Percentiles rank a stretch among this genome's conserved stretches.
phyloP scores from a whole-genome alignment of 1,139 yeast genomes.

The Suhomyces wounanorum region DNA sequence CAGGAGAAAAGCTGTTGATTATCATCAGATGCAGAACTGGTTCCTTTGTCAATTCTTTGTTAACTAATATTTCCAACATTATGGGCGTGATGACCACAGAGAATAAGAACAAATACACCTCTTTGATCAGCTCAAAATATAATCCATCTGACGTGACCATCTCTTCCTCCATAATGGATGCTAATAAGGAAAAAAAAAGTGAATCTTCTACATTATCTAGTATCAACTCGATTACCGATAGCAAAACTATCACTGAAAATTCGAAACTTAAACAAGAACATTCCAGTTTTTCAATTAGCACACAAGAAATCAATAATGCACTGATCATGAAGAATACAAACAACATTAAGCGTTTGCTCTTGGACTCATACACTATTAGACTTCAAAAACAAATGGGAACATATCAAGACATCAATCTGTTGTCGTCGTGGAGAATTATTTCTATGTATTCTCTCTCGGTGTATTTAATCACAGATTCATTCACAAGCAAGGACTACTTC shows the following conservation, averaged over 20 bases:
- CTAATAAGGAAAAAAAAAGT: slow-evolving; percentile 22
- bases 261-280: slow-evolving; percentile 12
- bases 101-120: slow-evolving; percentile 21
- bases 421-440: slow-evolving; percentile 48
- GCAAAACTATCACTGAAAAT: slow-evolving; percentile 7
- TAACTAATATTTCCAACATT: slow-evolving; percentile 30
- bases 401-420: slow-evolving; percentile 31
- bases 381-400: slow-evolving; percentile 42
- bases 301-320: slow-evolving; percentile 17
- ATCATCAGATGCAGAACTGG: slow-evolving; percentile 40
- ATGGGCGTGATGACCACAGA: slow-evolving; percentile 25
- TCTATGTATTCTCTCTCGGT: slow-evolving; percentile 42
- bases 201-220: slow-evolving; percentile 42
- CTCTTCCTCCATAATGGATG: slow-evolving; percentile 39
- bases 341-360: slow-evolving; percentile 22
- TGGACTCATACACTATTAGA: slow-evolving; percentile 38
- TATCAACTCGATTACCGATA: slow-evolving; percentile 24
- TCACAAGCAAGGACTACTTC: slow-evolving; percentile 30
- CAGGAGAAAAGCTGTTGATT: slow-evolving; percentile 30
- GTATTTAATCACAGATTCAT: slow-evolving; percentile 29
- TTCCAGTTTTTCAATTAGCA: slow-evolving; percentile 17
- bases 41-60: slow-evolving; percentile 28
- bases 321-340: slow-evolving; percentile 18
- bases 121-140: slow-evolving; percentile 22
- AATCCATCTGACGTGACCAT: slow-evolving; percentile 36